phyloP scores from a whole-genome alignment of 176 grass and related monocot species.

The Cenchrus americanus region DNA sequence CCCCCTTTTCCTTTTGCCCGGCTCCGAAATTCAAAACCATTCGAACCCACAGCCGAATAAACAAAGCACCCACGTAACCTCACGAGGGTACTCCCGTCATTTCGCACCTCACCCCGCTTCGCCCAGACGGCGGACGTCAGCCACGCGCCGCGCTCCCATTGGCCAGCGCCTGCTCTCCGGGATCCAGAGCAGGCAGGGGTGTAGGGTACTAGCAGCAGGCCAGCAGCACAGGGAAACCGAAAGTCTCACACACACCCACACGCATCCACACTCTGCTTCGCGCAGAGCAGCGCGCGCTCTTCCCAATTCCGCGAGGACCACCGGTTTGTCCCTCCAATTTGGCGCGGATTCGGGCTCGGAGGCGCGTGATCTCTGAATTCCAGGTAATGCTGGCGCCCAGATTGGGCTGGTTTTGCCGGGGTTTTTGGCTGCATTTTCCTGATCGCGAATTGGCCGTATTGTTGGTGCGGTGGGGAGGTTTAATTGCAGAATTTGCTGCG shows the following conservation, averaged over 20 bases:
- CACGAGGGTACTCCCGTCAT: constrained; percentile 43
- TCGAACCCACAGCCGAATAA: background rate
- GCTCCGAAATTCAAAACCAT: constrained; percentile 43
- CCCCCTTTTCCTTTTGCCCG: background rate
- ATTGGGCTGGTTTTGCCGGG: background rate
- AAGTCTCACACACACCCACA: background rate
- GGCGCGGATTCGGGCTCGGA: background rate
- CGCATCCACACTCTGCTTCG: constrained; percentile 19
- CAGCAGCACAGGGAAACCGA: constrained; percentile 39
- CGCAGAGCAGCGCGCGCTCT: background rate
- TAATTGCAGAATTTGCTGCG: background rate
- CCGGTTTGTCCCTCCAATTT: constrained; percentile 16
- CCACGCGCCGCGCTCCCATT: constrained; percentile 35
- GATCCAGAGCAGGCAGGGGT: constrained; percentile 44
- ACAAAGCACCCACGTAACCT: background rate
- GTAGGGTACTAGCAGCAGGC: constrained; percentile 37
- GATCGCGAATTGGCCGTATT: constrained; percentile 21
- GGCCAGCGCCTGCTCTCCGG: constrained; percentile 19
- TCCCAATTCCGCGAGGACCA: constrained; percentile 19
- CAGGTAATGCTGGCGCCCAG: background rate
- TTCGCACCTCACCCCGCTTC: background rate
- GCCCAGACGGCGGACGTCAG: background rate
- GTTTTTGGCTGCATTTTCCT: background rate
- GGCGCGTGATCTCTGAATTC: constrained; percentile 14
- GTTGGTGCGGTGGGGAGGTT: background rate